Conservation (phyloP, 192 early-diverging fungal genomes). For the Piromyces finnis region DNA sequence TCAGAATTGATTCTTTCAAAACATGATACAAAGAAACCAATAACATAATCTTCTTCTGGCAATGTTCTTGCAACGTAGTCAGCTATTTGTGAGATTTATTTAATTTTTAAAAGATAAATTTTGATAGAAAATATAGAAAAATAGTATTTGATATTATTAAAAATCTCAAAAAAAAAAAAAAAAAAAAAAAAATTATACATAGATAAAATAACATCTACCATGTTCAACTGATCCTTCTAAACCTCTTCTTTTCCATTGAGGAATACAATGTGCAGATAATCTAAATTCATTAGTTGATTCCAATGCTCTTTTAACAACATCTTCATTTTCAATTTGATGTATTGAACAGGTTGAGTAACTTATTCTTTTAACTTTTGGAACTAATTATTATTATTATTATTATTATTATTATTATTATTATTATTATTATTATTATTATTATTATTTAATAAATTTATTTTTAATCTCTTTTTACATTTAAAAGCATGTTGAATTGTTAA, state of each 20-base stretch:
- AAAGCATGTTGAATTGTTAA: conserved; percentile 66
- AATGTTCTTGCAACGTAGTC: conserved; percentile 51
- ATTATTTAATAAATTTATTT: too few species aligned
- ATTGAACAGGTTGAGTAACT: conserved; percentile 96
- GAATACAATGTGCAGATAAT: conserved; percentile 8
- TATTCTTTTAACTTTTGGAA: conserved; percentile 66
- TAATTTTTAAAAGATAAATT: too few species aligned
- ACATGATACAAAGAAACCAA: conserved; percentile 94
- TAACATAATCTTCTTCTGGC: conserved; percentile 64
- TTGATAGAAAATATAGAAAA: too few species aligned
- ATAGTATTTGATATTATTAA: too few species aligned
- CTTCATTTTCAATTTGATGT: conserved; percentile 81
- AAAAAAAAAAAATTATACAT: too few species aligned
- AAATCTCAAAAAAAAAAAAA: too few species aligned
- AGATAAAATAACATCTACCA: too few species aligned
- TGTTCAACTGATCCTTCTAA: not conserved
- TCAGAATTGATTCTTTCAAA: conserved; percentile 42
- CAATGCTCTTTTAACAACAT: conserved; percentile 64
- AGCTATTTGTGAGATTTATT: too few species aligned
- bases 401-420: too few species aligned
- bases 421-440: conserved; percentile 1
- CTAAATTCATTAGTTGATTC: conserved; percentile 27
- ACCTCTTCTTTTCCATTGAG: conserved; percentile 2
- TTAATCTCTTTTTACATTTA: conserved; percentile 19
- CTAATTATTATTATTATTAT: not conserved